phyloP scores from a whole-genome alignment of 2,329 filamentous ascomycete species.

The Stagonosporopsis cucurbitacearum region DNA sequence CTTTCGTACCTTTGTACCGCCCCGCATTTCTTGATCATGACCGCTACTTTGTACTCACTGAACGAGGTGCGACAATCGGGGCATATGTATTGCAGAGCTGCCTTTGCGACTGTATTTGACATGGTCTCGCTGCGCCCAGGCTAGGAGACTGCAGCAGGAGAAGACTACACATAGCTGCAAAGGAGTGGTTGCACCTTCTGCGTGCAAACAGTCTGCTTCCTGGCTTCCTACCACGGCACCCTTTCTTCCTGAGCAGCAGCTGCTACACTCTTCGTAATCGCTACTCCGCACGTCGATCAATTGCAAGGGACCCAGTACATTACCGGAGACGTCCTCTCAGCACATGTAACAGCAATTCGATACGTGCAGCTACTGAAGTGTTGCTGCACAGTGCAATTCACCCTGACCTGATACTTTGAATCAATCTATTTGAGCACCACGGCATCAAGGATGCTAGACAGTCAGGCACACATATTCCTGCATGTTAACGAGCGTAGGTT shows the following conservation, averaged over 20 bases:
- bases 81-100: conserved; percentile 12
- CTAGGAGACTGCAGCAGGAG: neutral
- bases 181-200: neutral
- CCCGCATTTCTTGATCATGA: conserved; percentile 30
- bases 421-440: too few species aligned
- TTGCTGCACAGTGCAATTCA: neutral
- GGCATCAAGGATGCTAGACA: too few species aligned
- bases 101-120: neutral
- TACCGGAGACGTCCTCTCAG: neutral
- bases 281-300: neutral
- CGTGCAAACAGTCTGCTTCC: neutral
- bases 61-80: conserved; percentile 13
- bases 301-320: neutral
- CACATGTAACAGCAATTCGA: neutral
- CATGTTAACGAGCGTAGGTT: too few species aligned
- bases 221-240: neutral
- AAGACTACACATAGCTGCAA: neutral
- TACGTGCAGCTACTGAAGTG: neutral
- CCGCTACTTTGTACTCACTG: neutral
- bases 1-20: conserved; percentile 12
- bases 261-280: neutral
- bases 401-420: neutral
- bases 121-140: neutral
- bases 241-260: neutral
- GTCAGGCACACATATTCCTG: too few species aligned